Evolutionary conservation across 306 rosid genomes (phyloP), one percentile per base, ranked within the genome.

Genomic region (Cucurbita maxima): DNA sequence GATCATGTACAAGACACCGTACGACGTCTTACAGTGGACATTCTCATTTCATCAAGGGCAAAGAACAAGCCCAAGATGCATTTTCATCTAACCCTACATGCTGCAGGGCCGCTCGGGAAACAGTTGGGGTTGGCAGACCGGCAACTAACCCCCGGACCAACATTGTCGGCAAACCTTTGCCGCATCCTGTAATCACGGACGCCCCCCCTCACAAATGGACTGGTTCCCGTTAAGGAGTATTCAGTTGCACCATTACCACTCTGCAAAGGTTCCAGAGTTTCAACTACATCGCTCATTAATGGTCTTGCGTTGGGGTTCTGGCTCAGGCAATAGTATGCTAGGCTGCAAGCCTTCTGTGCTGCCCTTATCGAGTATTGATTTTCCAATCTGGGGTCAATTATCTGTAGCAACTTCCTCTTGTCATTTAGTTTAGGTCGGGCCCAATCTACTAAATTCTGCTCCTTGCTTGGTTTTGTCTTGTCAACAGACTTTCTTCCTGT

Each of bases 301-400:
- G 99, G 99, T 82, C 99, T 89, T 30, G 97, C 99, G 85, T 95
- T 95, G 66, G 99, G 99, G 79, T 95, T 95, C 81, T 95, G 99
- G 83, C 96, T 95, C 84, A 95, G 77, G 62, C 99, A 95, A 76
- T 95, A 95, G 88, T 95, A 95, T 60, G 99, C 99, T 82, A 95
- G 78, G 88, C 99, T 95, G 85, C 99, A 95, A 47, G 99, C 99
- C 81, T 95, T 95, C 88, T 91, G 97, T 54, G 99, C 99, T 55
- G 97, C 99, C 63, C 96, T 86, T 40, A 87, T 91, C 7, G 99
- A 91, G 84, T 95, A 95, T 75, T 89, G 97, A 75, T 82, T 92
- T 76, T 95, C 99, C 87, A 95, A 80, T 86, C 96, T 82, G 34
- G 97, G 97, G 80, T 95, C 99, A 22, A 95, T 82, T 80, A 95